These are phyloP conservation scores for Pezicula radicicola DNA, from an alignment of 2,329 filamentous ascomycete genomes.

Conservation along the genomic window DNA sequence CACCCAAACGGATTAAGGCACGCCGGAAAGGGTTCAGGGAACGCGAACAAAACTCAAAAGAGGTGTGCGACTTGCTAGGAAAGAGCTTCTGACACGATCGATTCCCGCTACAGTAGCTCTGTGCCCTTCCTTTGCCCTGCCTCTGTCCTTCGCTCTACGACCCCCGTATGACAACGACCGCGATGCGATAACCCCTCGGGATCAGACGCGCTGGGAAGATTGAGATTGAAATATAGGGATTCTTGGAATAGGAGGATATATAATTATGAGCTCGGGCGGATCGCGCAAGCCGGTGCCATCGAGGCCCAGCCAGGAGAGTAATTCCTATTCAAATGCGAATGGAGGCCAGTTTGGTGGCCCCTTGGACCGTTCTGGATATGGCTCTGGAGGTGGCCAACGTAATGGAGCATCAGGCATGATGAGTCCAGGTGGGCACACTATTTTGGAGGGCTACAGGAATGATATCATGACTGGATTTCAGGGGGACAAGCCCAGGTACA, in stretches of 20 bases:
- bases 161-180: not conserved
- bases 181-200: not conserved
- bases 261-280: not conserved
- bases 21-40: no score
- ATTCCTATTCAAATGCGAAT: conserved; percentile 6
- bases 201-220: not conserved
- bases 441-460: conserved; percentile 57
- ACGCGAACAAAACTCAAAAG: no score
- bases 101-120: no score
- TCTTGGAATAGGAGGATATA: not conserved
- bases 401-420: conserved; percentile 5
- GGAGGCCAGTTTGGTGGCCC: conserved; percentile 5
- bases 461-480: conserved; percentile 53
- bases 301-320: conserved; percentile 14
- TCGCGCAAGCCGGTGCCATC: conserved; percentile 13
- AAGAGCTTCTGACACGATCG: no score
- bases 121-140: no score
- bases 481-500: conserved; percentile 50
- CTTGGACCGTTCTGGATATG: conserved; percentile 12
- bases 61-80: no score
- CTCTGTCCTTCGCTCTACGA: no score
- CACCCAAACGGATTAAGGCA: no score
- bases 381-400: conserved; percentile 7
- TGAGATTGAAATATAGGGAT: not conserved
- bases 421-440: conserved; percentile 41